Percentiles rank a stretch among this genome's conserved stretches.
Conservation (phyloP, 148 eudicot genomes). For the Vaccinium corymbosum region DNA sequence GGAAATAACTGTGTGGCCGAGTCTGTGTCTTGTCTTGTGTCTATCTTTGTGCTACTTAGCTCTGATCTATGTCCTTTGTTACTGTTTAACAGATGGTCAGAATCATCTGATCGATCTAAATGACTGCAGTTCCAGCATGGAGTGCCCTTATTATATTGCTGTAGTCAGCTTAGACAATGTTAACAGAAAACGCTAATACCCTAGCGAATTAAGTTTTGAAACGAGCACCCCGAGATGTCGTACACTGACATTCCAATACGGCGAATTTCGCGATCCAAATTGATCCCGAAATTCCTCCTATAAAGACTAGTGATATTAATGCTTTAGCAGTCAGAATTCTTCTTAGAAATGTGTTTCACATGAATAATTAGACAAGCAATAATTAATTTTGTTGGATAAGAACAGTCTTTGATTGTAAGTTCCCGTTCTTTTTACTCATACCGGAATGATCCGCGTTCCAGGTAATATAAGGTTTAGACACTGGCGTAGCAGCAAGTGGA, state of each 20-base stretch:
- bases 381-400: too few species aligned
- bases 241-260: not conserved
- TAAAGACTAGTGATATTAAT: too few species aligned
- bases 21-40: not conserved
- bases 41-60: not conserved
- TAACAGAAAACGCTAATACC: not conserved
- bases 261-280: too few species aligned
- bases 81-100: conserved; percentile 5
- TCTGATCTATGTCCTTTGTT: not conserved
- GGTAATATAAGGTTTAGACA: not conserved
- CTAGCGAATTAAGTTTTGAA: not conserved
- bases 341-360: too few species aligned
- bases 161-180: not conserved
- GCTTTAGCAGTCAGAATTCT: too few species aligned
- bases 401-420: too few species aligned
- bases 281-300: too few species aligned
- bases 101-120: not conserved
- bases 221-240: not conserved
- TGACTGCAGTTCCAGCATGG: conserved; percentile 3
- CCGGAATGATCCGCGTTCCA: too few species aligned
- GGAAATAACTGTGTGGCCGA: not conserved
- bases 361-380: too few species aligned
- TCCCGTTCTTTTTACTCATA: too few species aligned
- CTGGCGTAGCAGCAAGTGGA: not conserved
- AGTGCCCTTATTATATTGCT: not conserved